Evolutionary conservation across 2,329 filamentous ascomycete genomes (phyloP).

Genomic region (Penicillium thymicola): DNA sequence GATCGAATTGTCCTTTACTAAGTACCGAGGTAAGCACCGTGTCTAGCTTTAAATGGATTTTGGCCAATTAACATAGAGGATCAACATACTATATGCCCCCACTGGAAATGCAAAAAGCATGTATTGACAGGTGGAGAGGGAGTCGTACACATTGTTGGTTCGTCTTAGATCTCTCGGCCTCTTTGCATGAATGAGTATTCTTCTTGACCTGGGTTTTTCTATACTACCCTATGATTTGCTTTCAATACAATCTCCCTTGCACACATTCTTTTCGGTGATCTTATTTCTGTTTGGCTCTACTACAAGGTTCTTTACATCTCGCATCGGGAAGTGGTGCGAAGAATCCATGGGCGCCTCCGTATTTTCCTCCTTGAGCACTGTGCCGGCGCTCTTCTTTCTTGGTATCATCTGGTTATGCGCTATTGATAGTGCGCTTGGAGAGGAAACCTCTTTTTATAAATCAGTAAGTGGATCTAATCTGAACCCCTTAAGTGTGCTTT

Average conservation of each 20-base stretch:
- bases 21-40: background rate
- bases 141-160: slow-evolving; percentile 1
- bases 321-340: slow-evolving; percentile 24
- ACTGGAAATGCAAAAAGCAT: background rate
- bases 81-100: background rate
- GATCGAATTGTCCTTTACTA: background rate
- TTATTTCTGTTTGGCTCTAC: slow-evolving; percentile 1
- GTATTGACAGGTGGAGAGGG: slow-evolving; percentile 2
- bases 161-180: background rate
- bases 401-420: slow-evolving; percentile 21
- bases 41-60: background rate
- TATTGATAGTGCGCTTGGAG: slow-evolving; percentile 19
- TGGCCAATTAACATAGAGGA: background rate
- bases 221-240: background rate
- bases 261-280: background rate
- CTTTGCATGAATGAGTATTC: background rate
- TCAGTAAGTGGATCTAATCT: slow-evolving; percentile 29
- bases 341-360: slow-evolving; percentile 25
- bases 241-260: background rate
- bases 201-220: background rate
- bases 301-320: background rate
- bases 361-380: slow-evolving; percentile 12
- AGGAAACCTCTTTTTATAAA: slow-evolving; percentile 36
- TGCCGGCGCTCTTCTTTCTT: slow-evolving; percentile 11
- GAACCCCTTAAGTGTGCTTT: background rate